Evolutionary conservation across 2,329 filamentous ascomycete genomes (phyloP).

Genomic region (Colletotrichum truncatum): DNA sequence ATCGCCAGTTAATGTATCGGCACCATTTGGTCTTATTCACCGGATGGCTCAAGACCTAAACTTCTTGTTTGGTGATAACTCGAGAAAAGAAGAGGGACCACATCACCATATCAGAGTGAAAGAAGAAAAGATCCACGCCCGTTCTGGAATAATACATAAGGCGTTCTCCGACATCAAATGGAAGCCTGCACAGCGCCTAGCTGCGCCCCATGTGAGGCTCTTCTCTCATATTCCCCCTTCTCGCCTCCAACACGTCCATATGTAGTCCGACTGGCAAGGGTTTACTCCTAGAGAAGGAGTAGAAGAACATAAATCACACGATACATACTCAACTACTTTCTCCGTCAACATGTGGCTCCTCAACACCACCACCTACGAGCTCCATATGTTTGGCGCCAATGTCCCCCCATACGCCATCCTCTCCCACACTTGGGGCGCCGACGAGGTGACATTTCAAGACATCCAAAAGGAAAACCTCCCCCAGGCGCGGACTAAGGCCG

Average conservation of each 20-base stretch:
- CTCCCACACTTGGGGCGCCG: constrained; percentile 40
- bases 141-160: too few species aligned
- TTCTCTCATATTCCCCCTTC: too few species aligned
- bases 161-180: neutral
- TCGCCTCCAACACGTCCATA: neutral
- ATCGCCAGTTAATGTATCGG: too few species aligned
- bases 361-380: constrained; percentile 11
- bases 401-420: constrained; percentile 39
- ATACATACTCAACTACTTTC: too few species aligned
- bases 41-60: neutral
- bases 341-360: constrained; percentile 29
- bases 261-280: too few species aligned
- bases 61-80: too few species aligned
- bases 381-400: constrained; percentile 12
- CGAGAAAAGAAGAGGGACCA: too few species aligned
- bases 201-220: neutral
- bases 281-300: neutral
- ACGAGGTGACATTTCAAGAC: constrained; percentile 38
- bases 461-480: constrained; percentile 18
- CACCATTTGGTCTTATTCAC: too few species aligned
- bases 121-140: too few species aligned
- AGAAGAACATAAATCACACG: neutral
- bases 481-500: neutral
- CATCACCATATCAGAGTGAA: too few species aligned
- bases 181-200: neutral